Evolutionary conservation across 441 rosid species (phyloP), one percentile per base, ranked within the genome.

Genomic region (Syzygium syzygioides): DNA sequence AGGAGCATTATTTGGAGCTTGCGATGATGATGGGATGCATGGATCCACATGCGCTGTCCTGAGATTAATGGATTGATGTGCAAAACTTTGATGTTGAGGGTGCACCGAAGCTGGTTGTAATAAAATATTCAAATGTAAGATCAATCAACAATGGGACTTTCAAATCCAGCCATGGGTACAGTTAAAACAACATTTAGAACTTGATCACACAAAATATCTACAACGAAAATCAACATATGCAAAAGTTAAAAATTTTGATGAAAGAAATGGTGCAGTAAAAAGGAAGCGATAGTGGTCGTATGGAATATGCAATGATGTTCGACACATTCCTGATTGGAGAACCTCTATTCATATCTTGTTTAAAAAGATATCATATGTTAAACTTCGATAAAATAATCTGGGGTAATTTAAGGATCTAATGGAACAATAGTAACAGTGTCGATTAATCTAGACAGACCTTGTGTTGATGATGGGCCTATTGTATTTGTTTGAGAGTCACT

Each of bases 401-500:
- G 26, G 19, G 41, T 30, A 30, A 1, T 32, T 32, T 32, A 1
- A 32, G 79, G 0, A 68, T 32, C 7, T 4, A 68, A 26, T 4
- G 3, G 30, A 26, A 4, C 9, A 0, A 60, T 6, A 28, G 4
- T 28, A 2, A 17, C 5, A 0, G n/a, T n/a, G n/a, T n/a, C n/a
- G n/a, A n/a, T n/a, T n/a, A n/a, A n/a, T n/a, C n/a, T 1, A 17
- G 0, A n/a, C 66, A 0, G 0, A 60, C 68, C 0, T 3, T 28
- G 34, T 62, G 68, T n/a, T 62, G 68, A 62, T 0, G 9, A 62
- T 62, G 2, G 68, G 34, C 10, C 2, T 0, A 0, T 1, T 14
- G 14, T 0, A 13, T 14, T 5, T 60, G 68, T 10, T 60, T 1
- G 66, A 60, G 17, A 28, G 66, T 60, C 17, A 2, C 0, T 12